Conservation (phyloP, 73 alveolate genomes). For the Blepharisma japonicum region DNA sequence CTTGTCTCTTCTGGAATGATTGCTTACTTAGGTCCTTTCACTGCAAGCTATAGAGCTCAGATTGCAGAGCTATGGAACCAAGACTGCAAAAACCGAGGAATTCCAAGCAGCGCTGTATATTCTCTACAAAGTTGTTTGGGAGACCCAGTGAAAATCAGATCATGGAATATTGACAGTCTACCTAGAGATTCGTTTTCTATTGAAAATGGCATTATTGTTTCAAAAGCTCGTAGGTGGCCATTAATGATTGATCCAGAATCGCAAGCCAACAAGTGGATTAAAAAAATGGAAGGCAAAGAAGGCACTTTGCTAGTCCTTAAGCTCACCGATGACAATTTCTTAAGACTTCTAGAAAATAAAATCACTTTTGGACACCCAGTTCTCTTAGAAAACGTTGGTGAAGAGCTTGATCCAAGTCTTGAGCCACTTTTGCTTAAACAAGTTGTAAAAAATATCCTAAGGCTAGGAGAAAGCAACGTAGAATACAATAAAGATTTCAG, state of each 20-base stretch:
- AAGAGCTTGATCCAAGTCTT: constrained; percentile 94
- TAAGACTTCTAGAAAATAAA: constrained; percentile 58
- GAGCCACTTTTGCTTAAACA: constrained; percentile 94
- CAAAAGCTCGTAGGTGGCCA: constrained; percentile 97
- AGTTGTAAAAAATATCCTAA: constrained; percentile 68
- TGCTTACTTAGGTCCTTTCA: constrained; percentile 91
- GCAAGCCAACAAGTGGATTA: constrained; percentile 80
- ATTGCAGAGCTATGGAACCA: constrained; percentile 89
- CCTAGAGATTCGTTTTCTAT: constrained; percentile 97
- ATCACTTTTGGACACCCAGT: constrained; percentile 93
- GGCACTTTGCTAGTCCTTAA: constrained; percentile 57
- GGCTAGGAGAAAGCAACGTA: constrained; percentile 91
- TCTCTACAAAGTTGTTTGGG: constrained; percentile 89
- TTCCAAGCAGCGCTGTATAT: constrained; percentile 89
- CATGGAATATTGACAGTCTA: constrained; percentile 97
- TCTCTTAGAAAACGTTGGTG: constrained; percentile 70
- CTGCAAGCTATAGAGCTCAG: constrained; percentile 56
- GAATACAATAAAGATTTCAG: constrained; percentile 95
- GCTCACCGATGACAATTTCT: constrained; percentile 80
- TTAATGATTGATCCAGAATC: constrained; percentile 96
- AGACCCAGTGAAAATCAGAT: constrained; percentile 97
- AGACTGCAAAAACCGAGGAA: constrained; percentile 72
- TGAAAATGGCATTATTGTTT: constrained; percentile 94
- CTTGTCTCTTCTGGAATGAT: constrained; percentile 95
- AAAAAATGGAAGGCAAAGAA: constrained; percentile 67